Base-by-base conservation (phyloP, 1,284 basidiomycete genomes). In the Vanrija humicola region DNA sequence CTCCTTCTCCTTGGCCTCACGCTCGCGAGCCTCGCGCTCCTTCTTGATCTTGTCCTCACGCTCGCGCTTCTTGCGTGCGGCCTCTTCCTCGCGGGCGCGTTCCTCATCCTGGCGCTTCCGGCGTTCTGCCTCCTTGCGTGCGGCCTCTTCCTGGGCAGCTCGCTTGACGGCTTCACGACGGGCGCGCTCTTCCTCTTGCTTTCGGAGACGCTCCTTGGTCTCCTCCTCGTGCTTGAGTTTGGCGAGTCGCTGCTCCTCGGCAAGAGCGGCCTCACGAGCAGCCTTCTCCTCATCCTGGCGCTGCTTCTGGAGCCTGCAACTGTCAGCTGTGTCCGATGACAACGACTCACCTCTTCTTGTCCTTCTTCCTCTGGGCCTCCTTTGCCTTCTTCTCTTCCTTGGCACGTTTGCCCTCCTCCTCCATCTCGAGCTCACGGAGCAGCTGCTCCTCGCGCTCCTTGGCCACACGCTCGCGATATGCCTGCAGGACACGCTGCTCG, bases 351-450 rank as follows among this genome's bases (percentile, higher is more conserved):
- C 63, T 71, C 66, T 75, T 75, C 69, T 76, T 76, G 59, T 66
- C 65, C 82, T 98, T 98, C 84, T 98, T 98, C 82, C 92, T 94
- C 83, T 97, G 90, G 76, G 93, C 93, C 78, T 96, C 91, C 63
- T 85, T 90, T 74, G 89, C 87, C 78, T 94, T 94, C 82, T 96
- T 95, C 58, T 87, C 89, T 79, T 97, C 93, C 64, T 84, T 83
- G 67, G 92, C 89, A 67, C 85, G 85, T 49, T 84, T 82, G 48
- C 82, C 77, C 72, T 86, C 85, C 69, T 92, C 88, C 77, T 95
- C 91, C 67, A 90, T 89, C 72, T 93, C 91, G 29, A 95, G 83
- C 74, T 95, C 92, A 69, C 88, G 84, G 49, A 95, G 80, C 10
- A 95, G 81, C 67, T 94, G 89, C 57, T 86, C 79, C 75, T 93